phyloP scores from a whole-genome alignment of 2,329 filamentous ascomycete genomes.

The Calonectria pauciramosa region DNA sequence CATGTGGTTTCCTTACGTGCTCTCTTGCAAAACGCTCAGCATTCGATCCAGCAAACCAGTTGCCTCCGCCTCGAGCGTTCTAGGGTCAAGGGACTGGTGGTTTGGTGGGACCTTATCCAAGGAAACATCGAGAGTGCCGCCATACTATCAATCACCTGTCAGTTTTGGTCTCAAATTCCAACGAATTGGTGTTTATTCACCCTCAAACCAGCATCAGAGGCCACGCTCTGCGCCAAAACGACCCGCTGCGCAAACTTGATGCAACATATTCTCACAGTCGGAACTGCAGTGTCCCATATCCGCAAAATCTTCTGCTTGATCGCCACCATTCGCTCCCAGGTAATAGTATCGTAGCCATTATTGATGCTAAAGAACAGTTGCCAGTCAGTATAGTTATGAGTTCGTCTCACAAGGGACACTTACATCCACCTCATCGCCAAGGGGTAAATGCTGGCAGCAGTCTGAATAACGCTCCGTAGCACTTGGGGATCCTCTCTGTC shows the following conservation, averaged over 20 bases:
- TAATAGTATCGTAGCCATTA: slow-evolving; percentile 83
- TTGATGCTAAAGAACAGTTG: slow-evolving; percentile 75
- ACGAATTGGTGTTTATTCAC: slow-evolving; percentile 60
- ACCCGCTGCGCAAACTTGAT: slow-evolving; percentile 98
- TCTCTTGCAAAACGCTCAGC: slow-evolving; percentile 86
- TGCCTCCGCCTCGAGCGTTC: slow-evolving; percentile 91
- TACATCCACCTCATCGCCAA: slow-evolving; percentile 95
- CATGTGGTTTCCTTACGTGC: slow-evolving; percentile 70
- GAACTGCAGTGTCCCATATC: slow-evolving; percentile 85
- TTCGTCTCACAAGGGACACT: slow-evolving; percentile 59
- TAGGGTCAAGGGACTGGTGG: slow-evolving; percentile 83
- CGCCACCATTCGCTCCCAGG: slow-evolving; percentile 89
- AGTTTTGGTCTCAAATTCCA: slow-evolving; percentile 14
- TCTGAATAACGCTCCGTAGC: slow-evolving; percentile 88
- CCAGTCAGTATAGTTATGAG: slow-evolving; percentile 41
- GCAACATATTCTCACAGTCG: slow-evolving; percentile 90
- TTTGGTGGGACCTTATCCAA: slow-evolving; percentile 86
- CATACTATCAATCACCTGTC: slow-evolving; percentile 52
- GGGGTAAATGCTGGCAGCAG: slow-evolving; percentile 92
- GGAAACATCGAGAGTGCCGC: slow-evolving; percentile 78
- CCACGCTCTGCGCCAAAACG: slow-evolving; percentile 91
- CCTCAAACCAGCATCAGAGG: slow-evolving; percentile 83
- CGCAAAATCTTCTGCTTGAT: slow-evolving; percentile 92
- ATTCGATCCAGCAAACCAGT: slow-evolving; percentile 92
- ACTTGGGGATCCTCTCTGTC: slow-evolving; percentile 84